phyloP scores from a whole-genome alignment of 2,329 filamentous ascomycete genomes.

The Lachnellula suecica region DNA sequence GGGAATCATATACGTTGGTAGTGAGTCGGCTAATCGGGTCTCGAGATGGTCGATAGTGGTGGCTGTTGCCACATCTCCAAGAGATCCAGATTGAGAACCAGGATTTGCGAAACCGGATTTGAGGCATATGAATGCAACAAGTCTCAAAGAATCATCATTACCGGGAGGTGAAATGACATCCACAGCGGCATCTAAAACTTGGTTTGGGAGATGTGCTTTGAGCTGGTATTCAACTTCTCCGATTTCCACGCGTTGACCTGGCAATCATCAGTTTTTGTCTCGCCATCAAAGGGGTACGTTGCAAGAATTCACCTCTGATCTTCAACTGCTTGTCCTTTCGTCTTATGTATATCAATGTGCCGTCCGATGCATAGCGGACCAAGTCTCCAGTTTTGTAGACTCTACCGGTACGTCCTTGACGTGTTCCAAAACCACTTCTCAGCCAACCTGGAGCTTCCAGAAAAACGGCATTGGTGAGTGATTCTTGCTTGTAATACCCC shows the following conservation, averaged over 20 bases:
- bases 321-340: constrained; percentile 67
- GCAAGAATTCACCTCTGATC: constrained; percentile 42
- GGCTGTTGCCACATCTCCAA: background rate
- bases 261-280: background rate
- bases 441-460: background rate
- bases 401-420: constrained; percentile 39
- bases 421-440: constrained; percentile 34
- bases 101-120: background rate
- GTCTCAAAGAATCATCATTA: background rate
- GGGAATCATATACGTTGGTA: too few relatives aligned
- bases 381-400: constrained; percentile 61
- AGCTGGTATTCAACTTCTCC: constrained; percentile 45
- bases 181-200: background rate
- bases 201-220: background rate
- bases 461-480: constrained; percentile 41
- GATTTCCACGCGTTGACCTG: constrained; percentile 58
- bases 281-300: background rate
- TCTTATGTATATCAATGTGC: constrained; percentile 53
- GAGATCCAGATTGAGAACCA: background rate
- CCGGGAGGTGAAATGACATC: background rate
- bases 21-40: too few relatives aligned
- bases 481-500: constrained; percentile 60
- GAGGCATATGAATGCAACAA: background rate
- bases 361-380: constrained; percentile 49
- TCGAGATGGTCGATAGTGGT: background rate